Base-by-base conservation (phyloP, 345 rosid genomes). In the Cardamine chenopodiifolia region DNA sequence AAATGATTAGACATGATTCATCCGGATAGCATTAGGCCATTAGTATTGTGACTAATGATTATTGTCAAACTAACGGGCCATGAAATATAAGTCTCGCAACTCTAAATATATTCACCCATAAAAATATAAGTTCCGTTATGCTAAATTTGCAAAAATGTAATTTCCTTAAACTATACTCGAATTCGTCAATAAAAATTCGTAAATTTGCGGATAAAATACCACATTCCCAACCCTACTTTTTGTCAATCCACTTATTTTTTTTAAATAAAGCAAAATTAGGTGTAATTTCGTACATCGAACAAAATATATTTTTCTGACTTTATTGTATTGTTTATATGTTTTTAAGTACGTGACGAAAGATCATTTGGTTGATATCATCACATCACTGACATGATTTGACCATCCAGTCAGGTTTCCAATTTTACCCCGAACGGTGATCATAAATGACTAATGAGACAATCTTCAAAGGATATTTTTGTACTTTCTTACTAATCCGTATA, bases 311-410 rank as follows among this genome's bases (percentile, higher is more conserved):
- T 29, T 9, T 22, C 20, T 5, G 18, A 17, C 42, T 55, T 10
- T 10, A 0, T 18, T 2, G 12, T 20, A 57, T 57, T 45, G 49
- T 71, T 71, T 71, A 26, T 22, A 49, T 4, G 45, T 20, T 57
- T 74, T 49, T 9, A 66, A 59, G 44, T 49, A 40, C 70, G 74
- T 68, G 63, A 75, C 64, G 49, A 8, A 68, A 20, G 37, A 31
- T 68, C 53, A 75, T 61, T 29, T 40, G 48, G 20, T 75, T 75
- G 60, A 59, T 61, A 32, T 66, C n/a, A n/a, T n/a, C n/a, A n/a
- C n/a, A n/a, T n/a, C 25, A 17, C 7, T 35, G 10, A 34, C 31
- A 53, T 35, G 54, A 35, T 59, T 37, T 28, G 56, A 61, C 69
- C 74, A 75, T 49, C 79, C 74, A 68, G 70, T 68, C 67, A 26